A percentile compares a stretch with the other conserved stretches of the same genome.
These are phyloP conservation scores for Syzygium jambos DNA, from an alignment of 345 rosid species.

Conservation along the genomic window DNA sequence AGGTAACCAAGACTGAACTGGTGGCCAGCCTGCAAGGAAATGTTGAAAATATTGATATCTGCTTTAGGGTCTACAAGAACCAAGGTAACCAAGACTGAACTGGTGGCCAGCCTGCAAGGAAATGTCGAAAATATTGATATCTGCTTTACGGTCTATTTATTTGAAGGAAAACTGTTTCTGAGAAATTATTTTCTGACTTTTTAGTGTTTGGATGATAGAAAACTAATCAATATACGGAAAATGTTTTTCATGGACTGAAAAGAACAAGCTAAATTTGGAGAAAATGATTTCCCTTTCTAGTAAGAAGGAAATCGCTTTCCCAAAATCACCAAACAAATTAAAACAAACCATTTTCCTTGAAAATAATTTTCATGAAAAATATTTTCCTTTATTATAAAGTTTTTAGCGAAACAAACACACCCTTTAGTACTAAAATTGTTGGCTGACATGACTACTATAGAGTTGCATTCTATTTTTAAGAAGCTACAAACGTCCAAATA, in stretches of 20 bases:
- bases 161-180: background rate
- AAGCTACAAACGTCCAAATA: background rate
- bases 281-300: background rate
- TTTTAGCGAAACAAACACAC: background rate
- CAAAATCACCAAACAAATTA: no score
- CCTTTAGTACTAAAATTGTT: background rate
- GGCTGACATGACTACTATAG: background rate
- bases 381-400: background rate
- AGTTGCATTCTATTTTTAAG: background rate
- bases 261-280: no score
- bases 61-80: no score
- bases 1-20: background rate
- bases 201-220: no score
- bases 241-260: background rate
- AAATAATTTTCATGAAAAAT: background rate
- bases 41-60: background rate
- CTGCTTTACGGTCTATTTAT: background rate
- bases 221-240: background rate
- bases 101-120: rapidly evolving
- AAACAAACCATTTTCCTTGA: background rate
- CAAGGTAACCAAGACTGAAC: background rate
- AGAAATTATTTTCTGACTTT: no score
- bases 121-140: no score
- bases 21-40: background rate
- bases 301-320: rapidly evolving